Conservation (phyloP, 2,329 filamentous ascomycete genomes). For the Tolypocladium album region DNA sequence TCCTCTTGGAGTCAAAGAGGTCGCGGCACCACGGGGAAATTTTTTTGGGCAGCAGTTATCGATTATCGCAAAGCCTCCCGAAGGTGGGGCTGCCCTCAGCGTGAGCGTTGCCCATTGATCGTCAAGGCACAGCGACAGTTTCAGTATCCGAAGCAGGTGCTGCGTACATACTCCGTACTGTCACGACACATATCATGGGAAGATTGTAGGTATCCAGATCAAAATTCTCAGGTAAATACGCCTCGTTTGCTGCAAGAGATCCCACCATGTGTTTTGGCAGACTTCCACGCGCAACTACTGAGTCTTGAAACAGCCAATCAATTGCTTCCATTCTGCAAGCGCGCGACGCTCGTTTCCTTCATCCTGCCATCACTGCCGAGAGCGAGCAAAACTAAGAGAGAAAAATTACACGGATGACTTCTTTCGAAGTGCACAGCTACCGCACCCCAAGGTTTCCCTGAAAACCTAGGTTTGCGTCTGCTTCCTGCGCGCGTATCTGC, state of each 20-base stretch:
- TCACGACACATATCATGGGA: not conserved
- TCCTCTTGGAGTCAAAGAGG: constrained; percentile 4
- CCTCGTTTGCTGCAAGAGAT: not conserved
- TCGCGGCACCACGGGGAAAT: not conserved
- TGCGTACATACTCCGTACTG: not conserved
- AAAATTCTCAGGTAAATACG: not conserved
- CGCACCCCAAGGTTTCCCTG: not conserved
- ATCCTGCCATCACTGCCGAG: not conserved
- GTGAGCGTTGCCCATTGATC: not conserved
- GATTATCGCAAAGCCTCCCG: constrained; percentile 3
- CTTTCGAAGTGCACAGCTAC: not conserved
- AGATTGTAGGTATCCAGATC: not conserved
- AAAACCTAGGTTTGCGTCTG: not conserved
- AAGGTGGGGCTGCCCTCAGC: not conserved
- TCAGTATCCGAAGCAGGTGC: not conserved
- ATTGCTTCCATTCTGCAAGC: not conserved
- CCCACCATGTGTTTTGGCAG: not conserved
- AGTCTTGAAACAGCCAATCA: not conserved
- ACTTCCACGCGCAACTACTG: not conserved
- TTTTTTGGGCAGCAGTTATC: constrained; percentile 4
- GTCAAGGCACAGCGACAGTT: not conserved
- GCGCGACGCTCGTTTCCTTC: not conserved
- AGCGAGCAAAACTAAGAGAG: not conserved
- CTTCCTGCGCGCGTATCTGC: not conserved
- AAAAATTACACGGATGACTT: too few species aligned